These are phyloP conservation scores for Dentipellis fragilis DNA, from an alignment of 768 basidiomycete genomes.

Conservation along the genomic window DNA sequence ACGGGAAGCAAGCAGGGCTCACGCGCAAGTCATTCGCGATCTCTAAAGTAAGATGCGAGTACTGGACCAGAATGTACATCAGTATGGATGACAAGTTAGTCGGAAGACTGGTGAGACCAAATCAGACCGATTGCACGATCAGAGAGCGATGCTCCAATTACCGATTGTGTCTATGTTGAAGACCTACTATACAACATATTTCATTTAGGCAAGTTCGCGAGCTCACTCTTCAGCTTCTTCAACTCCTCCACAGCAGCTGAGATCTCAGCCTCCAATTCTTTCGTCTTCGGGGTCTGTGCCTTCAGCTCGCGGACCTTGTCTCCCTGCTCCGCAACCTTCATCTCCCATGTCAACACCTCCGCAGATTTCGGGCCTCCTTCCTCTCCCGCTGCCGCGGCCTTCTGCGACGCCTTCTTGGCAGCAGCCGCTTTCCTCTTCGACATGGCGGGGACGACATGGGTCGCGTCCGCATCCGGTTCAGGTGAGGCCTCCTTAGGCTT, in stretches of 20 bases:
- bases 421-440: conserved; percentile 41
- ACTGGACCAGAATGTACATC: no score
- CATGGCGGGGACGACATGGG: conserved; percentile 38
- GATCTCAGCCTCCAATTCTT: conserved; percentile 53
- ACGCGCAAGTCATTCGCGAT: no score
- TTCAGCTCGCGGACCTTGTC: conserved; percentile 65
- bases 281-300: conserved; percentile 44
- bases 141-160: background rate
- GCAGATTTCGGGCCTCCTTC: conserved; percentile 54
- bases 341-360: conserved; percentile 65
- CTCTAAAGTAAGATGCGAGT: no score
- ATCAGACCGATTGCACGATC: background rate
- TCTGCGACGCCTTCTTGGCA: conserved; percentile 35
- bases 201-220: conserved; percentile 22
- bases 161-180: background rate
- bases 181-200: background rate
- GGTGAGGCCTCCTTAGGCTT: conserved; percentile 25
- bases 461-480: conserved; percentile 29
- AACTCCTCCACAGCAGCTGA: conserved; percentile 50
- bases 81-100: no score
- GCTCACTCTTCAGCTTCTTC: conserved; percentile 54
- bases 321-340: conserved; percentile 68
- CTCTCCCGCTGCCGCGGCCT: conserved; percentile 24
- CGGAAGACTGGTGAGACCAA: background rate
- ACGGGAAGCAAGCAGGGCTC: no score